Base-by-base conservation (phyloP, 352 stramenopile species). In the Lagenidium giganteum region DNA sequence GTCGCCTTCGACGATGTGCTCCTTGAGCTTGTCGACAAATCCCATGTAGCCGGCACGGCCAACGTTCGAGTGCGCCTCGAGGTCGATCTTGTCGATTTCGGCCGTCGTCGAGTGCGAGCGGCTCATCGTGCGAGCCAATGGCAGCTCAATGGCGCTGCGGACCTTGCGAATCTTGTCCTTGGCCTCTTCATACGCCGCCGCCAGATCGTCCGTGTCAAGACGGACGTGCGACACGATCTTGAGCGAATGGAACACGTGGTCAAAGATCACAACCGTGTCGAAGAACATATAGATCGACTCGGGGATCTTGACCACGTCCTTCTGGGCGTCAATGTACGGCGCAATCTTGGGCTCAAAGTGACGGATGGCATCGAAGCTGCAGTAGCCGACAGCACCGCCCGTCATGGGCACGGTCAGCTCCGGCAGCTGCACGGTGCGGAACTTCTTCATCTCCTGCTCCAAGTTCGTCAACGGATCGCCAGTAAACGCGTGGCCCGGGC, bases 271-370 rank as follows among this genome's bases (percentile, higher is more conserved):
- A 30, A 93, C 68, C 42, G 82, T 93, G 61, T 94, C 75, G 32
- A 93, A 93, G 49, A 95, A 80, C 84, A 95, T 95, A 60, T 93
- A 95, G 53, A 93, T 86, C 51, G 80, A 92, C 61, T 95, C 84
- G 13, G 84, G 84, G 16, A 93, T 75, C 23, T 84, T 48, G 13
- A 95, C 54, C 45, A 93, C 70, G 47, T 95, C 82, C 34, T 64
- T 70, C 47, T 95, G 84, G 7, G 58, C 55, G 20, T 79, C 76
- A 26, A 95, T 67, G 42, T 75, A 89, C 3, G 82, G 80, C 31
- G 77, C 80, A 24, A 93, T 69, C 51, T 72, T 85, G 29, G 80
- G 82, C 38, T 95, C 84, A 57, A 95, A 95, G 64, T 94, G 80
- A 26, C 81, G 80, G 26, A 95, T 90, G 17, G 81, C 79, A 44